Percentiles rank a stretch among this genome's conserved stretches.
These are phyloP conservation scores for Suillus subalutaceus DNA, from an alignment of 768 basidiomycete genomes.

Conservation along the genomic window DNA sequence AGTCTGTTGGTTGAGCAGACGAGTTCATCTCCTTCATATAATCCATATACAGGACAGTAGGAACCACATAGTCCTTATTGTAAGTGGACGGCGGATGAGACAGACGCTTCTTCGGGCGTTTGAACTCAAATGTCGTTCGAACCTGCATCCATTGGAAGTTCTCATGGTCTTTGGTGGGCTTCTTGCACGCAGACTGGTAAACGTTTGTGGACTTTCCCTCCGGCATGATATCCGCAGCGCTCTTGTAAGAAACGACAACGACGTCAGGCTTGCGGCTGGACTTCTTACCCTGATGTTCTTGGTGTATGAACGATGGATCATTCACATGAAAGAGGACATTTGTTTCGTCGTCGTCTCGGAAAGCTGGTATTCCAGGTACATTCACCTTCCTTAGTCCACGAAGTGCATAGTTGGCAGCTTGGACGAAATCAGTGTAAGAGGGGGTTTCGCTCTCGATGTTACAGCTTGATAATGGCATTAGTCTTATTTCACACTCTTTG, in stretches of 20 bases:
- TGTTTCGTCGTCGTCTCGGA: background rate
- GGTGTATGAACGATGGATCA: background rate
- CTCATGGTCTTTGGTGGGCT: background rate
- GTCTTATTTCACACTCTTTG: background rate
- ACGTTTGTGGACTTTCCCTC: background rate
- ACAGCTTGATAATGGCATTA: background rate
- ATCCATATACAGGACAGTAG: background rate
- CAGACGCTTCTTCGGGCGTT: background rate
- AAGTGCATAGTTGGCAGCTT: background rate
- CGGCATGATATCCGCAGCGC: background rate
- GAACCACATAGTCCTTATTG: background rate
- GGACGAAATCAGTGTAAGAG: background rate
- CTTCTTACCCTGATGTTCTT: background rate
- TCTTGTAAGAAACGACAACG: background rate
- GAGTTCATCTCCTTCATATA: background rate
- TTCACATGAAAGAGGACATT: background rate
- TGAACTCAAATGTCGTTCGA: background rate
- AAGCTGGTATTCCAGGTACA: background rate
- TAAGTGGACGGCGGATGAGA: background rate
- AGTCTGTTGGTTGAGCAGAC: background rate
- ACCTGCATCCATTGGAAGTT: background rate
- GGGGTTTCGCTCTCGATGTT: background rate
- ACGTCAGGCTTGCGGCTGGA: constrained; percentile 8
- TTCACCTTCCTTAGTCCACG: background rate
- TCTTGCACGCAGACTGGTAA: background rate